Evolutionary conservation across 805 yeast genomes (phyloP), one percentile per base, ranked within the genome.

Genomic region (Schwanniomyces occidentalis): DNA sequence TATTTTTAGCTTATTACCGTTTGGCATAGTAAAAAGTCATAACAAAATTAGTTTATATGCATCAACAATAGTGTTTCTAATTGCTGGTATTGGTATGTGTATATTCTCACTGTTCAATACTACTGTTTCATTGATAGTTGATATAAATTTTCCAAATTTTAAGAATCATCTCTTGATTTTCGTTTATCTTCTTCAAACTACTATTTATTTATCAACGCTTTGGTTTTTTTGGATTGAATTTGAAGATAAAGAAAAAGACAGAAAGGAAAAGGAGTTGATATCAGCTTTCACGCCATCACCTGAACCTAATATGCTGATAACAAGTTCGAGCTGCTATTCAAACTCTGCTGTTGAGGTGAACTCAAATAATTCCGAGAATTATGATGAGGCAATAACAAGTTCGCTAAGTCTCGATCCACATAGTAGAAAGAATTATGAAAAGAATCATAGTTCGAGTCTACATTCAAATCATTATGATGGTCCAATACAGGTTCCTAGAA

Each of bases 221-320:
- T 24, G 29, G 27, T n/a, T 23, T 24, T 17, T 27, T n/a, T 15
- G 17, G 8, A 30, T 28, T 17, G 24, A 24, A 4, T 36, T 35
- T 16, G 16, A 26, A 10, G 16, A 12, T 4, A 39, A 24, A 22
- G 24, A 30, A 19, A 26, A 13, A 7, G 30, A 17, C 12, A 35
- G 40, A 4, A 33, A 27, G 16, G 46, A 42, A 12, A 42, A 39
- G 23, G 31, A 27, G 16, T 20, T 39, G 14, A 35, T 38, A 23
- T 12, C 38, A 13, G 14, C 19, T 7, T 42, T 42, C 26, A 23
- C 34, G 8, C 42, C 42, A 6, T 38, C 42, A 2, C 36, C 40
- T 4, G 28, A 35, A 6, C 32, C n/a, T 10, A n/a, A 15, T 10
- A 12, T 5, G 8, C 27, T 23, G 32, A 13, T 10, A 5, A 16